phyloP scores from a whole-genome alignment of 495 filamentous ascomycete genomes.

The Talaromyces wortmannii region DNA sequence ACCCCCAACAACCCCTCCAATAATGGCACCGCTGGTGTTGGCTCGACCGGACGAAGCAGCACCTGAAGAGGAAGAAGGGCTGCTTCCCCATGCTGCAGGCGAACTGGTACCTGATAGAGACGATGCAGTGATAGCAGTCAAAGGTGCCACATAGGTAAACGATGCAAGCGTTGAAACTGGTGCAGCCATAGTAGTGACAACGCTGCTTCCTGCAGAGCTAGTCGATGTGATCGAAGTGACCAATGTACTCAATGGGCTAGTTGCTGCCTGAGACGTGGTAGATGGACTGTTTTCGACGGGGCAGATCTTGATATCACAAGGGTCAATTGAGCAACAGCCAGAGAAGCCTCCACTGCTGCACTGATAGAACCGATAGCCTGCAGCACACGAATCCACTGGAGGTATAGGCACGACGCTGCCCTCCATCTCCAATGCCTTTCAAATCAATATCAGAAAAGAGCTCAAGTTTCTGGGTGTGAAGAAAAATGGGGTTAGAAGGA shows the following conservation, averaged over 20 bases:
- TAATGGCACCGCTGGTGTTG: conserved; percentile 8
- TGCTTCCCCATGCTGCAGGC: neutral
- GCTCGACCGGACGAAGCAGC: neutral
- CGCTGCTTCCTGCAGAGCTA: neutral
- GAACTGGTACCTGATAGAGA: too few species aligned
- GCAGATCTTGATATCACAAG: conserved; percentile 27
- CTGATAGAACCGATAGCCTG: conserved; percentile 20
- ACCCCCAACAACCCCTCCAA: conserved; percentile 23
- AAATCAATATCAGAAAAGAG: neutral
- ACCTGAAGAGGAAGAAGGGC: neutral
- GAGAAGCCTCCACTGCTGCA: conserved; percentile 18
- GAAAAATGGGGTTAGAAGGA: neutral
- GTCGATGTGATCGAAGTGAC: conserved; percentile 1
- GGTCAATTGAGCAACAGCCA: conserved; percentile 34
- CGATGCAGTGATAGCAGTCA: too few species aligned
- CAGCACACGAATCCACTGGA: conserved; percentile 9
- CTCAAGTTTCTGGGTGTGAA: neutral
- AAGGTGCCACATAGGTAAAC: too few species aligned
- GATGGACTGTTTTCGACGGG: conserved; percentile 13
- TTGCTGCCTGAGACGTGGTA: neutral
- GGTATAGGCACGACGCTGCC: conserved; percentile 5
- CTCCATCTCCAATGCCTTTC: neutral
- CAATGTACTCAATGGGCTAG: neutral
- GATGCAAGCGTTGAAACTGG: too few species aligned
- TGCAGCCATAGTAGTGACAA: neutral